Evolutionary conservation across 2,329 filamentous ascomycete species (phyloP).

Genomic region (Ascochyta lentis): DNA sequence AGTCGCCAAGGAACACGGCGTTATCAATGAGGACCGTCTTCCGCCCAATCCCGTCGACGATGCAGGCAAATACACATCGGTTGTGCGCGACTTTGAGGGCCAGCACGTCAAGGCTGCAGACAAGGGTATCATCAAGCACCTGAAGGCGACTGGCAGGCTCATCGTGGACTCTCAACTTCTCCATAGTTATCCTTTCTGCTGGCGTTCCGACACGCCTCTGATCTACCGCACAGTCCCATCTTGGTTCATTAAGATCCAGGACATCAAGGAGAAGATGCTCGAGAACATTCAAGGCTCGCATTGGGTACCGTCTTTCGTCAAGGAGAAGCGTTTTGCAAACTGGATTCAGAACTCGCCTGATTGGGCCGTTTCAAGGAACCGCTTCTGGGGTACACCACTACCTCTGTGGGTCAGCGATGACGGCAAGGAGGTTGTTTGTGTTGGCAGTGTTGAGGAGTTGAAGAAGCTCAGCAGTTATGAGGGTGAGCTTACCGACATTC

Average conservation of each 20-base stretch:
- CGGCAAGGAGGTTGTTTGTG: slow-evolving; percentile 81
- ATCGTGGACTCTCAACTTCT: slow-evolving; percentile 86
- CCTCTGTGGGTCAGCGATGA: slow-evolving; percentile 93
- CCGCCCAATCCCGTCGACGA: slow-evolving; percentile 95
- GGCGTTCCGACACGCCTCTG: slow-evolving; percentile 90
- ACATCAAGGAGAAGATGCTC: slow-evolving; percentile 87
- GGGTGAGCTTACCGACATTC: slow-evolving; percentile 83
- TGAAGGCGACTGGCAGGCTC: slow-evolving; percentile 78
- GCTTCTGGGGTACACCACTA: slow-evolving; percentile 94
- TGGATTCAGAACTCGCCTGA: slow-evolving; percentile 92
- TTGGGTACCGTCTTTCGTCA: slow-evolving; percentile 91
- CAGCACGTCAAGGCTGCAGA: slow-evolving; percentile 92
- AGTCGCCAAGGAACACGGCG: slow-evolving; percentile 75
- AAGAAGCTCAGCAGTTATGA: slow-evolving; percentile 85
- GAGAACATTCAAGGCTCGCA: slow-evolving; percentile 86
- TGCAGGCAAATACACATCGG: slow-evolving; percentile 76
- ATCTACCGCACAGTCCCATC: slow-evolving; percentile 92
- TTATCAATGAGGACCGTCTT: slow-evolving; percentile 76
- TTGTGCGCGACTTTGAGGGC: slow-evolving; percentile 81
- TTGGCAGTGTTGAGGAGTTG: slow-evolving; percentile 85
- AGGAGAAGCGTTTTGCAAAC: slow-evolving; percentile 87
- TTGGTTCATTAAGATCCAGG: slow-evolving; percentile 91
- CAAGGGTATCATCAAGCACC: slow-evolving; percentile 88
- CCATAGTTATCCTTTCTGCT: slow-evolving; percentile 94
- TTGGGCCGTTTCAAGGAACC: slow-evolving; percentile 93